Conservation (phyloP, 176 grass and related monocot species). For the Carex cristatella region DNA sequence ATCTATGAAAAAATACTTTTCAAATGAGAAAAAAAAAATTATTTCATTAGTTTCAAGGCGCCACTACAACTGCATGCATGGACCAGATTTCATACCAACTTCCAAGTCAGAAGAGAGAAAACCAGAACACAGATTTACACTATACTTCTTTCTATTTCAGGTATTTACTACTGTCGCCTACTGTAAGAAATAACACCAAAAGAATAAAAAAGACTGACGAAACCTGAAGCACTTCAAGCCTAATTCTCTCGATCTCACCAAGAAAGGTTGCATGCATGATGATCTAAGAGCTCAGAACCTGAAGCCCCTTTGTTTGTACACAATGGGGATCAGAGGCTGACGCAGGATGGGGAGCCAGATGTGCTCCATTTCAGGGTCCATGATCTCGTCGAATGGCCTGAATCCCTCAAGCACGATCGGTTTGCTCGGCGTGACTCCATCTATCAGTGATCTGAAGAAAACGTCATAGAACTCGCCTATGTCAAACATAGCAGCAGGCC, state of each 20-base stretch:
- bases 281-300: neutral
- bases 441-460: conserved; percentile 73
- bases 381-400: conserved; percentile 32
- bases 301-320: neutral
- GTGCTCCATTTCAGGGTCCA: conserved; percentile 48
- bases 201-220: neutral
- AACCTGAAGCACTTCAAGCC: neutral
- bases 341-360: conserved; percentile 51
- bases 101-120: neutral
- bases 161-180: neutral
- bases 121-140: neutral
- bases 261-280: neutral
- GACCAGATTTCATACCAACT: neutral
- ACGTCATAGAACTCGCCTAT: conserved; percentile 44
- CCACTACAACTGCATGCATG: neutral
- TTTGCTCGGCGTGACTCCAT: conserved; percentile 28
- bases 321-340: conserved; percentile 18
- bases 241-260: neutral
- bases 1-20: neutral
- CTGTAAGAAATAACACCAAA: neutral
- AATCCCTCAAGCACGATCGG: conserved; percentile 19
- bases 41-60: neutral
- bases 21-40: neutral
- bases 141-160: neutral
- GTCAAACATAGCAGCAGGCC: conserved; percentile 31